Evolutionary conservation across 768 basidiomycete genomes (phyloP), one percentile per base, ranked within the genome.

Genomic region (Termitomyces sp.): DNA sequence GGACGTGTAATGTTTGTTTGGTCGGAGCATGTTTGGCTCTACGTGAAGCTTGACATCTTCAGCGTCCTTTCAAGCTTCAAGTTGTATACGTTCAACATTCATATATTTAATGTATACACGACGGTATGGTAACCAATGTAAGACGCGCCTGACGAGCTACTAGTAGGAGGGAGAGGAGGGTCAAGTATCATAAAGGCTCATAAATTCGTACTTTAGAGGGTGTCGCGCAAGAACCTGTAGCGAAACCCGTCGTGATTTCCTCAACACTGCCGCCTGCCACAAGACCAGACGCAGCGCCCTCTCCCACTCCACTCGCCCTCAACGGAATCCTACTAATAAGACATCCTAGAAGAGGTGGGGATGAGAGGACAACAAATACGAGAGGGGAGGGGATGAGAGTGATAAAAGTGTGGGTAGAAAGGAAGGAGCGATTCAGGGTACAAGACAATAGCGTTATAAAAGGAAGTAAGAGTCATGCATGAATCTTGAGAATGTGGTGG

Each of bases 291-390:
- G 74, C 76, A 82, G 74, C 75, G 86, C 87, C 86, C 87, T 89
- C 87, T 89, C 82, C 75, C 73, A 73, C 68, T 78, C 71, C 74
- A 66, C 86, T 71, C 81, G 73, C 86, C 85, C 83, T 78, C 80
- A 53, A 66, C 66, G 59, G 56, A 59, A 58, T 66, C 67, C 63
- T 62, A 56, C 54, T 63, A 58, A 58, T 59, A 49, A 61, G 62
- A 61, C 60, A 68, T 61, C 59, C 62, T 65, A 64, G 68, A 66
- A 66, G 73, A 80, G 76, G 81, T 83, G 84, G 84, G 76, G 79
- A 80, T 70, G 72, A 68, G 83, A 88, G 86, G 87, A 87, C 75
- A 78, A 84, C 79, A 78, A 79, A 79, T 66, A 63, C 53, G 60
- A 59, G 58, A 61, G 35, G 58, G 31, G 52, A 38, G 62, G 30